phyloP scores from a whole-genome alignment of 306 rosid genomes.

The Aeschynomene evenia region DNA sequence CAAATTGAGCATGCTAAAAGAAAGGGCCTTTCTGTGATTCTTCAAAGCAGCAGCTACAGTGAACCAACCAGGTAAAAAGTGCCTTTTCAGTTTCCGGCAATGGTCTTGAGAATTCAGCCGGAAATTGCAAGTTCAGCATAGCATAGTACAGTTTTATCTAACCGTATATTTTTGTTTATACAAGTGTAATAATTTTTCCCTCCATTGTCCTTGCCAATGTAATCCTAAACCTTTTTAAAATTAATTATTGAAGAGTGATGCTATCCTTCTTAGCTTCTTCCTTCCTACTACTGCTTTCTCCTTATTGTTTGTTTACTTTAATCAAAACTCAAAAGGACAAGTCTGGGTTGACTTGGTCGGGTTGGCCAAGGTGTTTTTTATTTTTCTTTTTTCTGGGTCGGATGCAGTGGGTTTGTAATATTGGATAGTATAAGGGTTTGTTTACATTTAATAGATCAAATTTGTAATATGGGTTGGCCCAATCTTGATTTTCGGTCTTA shows the following conservation, averaged over 20 bases:
- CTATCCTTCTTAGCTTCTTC: conserved; percentile 13
- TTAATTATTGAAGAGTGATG: conserved; percentile 23
- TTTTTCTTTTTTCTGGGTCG: too few species aligned
- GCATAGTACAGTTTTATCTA: conserved; percentile 12
- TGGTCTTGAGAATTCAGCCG: conserved; percentile 13
- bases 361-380: too few species aligned
- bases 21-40: conserved; percentile 10
- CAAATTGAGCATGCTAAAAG: conserved; percentile 13
- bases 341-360: too few species aligned
- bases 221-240: conserved; percentile 19
- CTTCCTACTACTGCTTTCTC: too few species aligned
- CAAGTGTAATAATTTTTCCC: conserved; percentile 4
- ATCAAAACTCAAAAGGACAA: too few species aligned
- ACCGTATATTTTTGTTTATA: conserved; percentile 24
- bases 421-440: background rate
- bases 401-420: background rate
- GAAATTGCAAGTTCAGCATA: conserved; percentile 7
- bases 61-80: conserved; percentile 11
- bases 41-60: background rate
- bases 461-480: background rate
- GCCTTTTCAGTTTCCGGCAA: background rate
- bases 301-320: too few species aligned
- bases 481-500: too few species aligned
- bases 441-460: background rate
- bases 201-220: conserved; percentile 21